These are phyloP conservation scores for Syzygium syzygioides DNA, from an alignment of 441 rosid genomes.

Conservation along the genomic window DNA sequence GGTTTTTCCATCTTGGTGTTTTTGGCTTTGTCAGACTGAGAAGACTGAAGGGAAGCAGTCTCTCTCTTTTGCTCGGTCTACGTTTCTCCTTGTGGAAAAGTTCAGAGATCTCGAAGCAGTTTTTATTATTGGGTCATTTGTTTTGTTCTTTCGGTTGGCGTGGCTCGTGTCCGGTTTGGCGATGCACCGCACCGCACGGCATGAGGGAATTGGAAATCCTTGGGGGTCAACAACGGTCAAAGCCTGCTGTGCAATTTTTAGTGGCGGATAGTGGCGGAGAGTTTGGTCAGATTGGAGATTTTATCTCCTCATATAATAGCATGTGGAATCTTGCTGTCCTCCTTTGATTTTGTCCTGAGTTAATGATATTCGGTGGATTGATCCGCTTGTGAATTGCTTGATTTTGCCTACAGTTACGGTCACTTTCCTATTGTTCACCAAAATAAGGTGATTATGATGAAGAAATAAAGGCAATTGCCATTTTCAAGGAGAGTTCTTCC, in stretches of 20 bases:
- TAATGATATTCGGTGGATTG: background rate
- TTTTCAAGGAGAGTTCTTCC: background rate
- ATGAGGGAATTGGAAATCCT: background rate
- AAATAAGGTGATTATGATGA: too few species aligned
- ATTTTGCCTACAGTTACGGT: background rate
- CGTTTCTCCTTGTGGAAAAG: background rate
- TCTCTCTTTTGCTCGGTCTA: background rate
- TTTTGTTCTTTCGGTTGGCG: background rate
- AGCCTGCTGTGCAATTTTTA: background rate
- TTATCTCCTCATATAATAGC: too few species aligned
- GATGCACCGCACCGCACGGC: background rate
- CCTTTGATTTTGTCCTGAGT: background rate
- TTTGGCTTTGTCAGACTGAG: background rate
- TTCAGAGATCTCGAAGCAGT: background rate
- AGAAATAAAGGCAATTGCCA: background rate
- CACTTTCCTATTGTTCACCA: background rate
- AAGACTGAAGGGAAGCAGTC: background rate
- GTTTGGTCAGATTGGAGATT: background rate
- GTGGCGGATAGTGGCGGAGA: background rate
- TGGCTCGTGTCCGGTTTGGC: background rate
- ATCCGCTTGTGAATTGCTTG: background rate
- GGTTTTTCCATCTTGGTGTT: background rate
- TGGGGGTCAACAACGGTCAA: background rate
- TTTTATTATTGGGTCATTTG: background rate
- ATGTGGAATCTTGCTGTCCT: background rate